Percentiles rank a stretch among this genome's conserved stretches.
phyloP scores from a whole-genome alignment of 495 filamentous ascomycete species.

The Parmelia sp. region DNA sequence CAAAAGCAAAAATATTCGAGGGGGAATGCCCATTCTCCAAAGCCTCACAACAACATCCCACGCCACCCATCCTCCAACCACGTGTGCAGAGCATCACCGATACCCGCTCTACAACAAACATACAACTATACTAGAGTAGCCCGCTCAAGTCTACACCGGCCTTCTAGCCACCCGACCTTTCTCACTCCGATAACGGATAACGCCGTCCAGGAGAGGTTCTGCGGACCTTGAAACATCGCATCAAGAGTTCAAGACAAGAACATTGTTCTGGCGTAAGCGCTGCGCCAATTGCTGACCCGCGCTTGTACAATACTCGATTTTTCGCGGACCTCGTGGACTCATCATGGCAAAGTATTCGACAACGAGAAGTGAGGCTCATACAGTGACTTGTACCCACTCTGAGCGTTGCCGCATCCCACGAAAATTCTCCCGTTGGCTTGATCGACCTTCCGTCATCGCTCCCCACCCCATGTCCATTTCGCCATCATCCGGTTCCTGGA shows the following conservation, averaged over 20 bases:
- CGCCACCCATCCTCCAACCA: background rate
- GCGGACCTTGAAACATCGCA: constrained; percentile 3
- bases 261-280: background rate
- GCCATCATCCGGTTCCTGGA: background rate
- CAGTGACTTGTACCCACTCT: background rate
- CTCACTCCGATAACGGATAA: background rate
- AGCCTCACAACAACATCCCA: background rate
- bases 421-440: constrained; percentile 2
- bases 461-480: background rate
- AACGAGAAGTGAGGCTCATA: background rate
- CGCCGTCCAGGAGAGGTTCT: background rate
- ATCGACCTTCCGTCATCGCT: background rate
- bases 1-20: no score
- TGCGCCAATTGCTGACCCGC: background rate
- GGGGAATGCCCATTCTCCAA: background rate
- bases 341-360: background rate
- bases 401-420: constrained; percentile 1
- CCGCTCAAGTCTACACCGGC: background rate
- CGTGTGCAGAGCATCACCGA: background rate
- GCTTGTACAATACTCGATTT: background rate
- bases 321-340: background rate
- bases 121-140: background rate
- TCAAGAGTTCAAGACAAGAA: background rate
- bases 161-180: background rate
- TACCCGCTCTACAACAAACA: background rate